Evolutionary conservation across 2,329 filamentous ascomycete species (phyloP).

Genomic region (Xylaria arbuscula): DNA sequence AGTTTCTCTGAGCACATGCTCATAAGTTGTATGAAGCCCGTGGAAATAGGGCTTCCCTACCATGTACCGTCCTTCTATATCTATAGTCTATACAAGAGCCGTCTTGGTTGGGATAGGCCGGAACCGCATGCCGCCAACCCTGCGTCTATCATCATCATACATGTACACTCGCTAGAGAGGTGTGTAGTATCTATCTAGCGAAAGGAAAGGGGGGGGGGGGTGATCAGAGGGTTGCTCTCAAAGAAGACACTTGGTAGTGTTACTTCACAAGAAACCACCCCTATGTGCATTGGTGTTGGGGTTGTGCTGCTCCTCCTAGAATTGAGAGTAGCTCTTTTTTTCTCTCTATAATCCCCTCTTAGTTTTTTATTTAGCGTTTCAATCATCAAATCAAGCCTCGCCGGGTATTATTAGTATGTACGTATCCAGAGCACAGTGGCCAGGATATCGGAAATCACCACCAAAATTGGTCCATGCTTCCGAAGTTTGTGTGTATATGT

Average conservation of each 20-base stretch:
- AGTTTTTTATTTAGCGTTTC: neutral
- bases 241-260: neutral
- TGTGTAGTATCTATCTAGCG: neutral
- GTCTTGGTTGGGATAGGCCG: neutral
- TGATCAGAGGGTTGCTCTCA: neutral
- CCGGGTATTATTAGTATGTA: slow-evolving; percentile 17
- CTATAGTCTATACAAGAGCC: slow-evolving; percentile 28
- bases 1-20: slow-evolving; percentile 1
- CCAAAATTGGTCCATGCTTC: slow-evolving; percentile 20
- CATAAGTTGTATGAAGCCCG: neutral
- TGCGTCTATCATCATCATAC: slow-evolving; percentile 21
- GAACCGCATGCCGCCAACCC: slow-evolving; percentile 13
- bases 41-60: neutral
- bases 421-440: slow-evolving; percentile 31
- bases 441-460: slow-evolving; percentile 26
- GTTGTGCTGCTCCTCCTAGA: neutral
- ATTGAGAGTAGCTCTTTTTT: neutral
- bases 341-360: neutral
- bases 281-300: slow-evolving; percentile 13
- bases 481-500: slow-evolving; percentile 14
- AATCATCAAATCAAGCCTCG: slow-evolving; percentile 12
- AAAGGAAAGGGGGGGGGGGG: neutral
- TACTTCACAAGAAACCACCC: neutral
- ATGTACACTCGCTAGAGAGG: slow-evolving; percentile 20
- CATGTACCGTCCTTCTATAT: slow-evolving; percentile 10